Conservation (phyloP, 305 asterid species). For the Andrographis paniculata region DNA sequence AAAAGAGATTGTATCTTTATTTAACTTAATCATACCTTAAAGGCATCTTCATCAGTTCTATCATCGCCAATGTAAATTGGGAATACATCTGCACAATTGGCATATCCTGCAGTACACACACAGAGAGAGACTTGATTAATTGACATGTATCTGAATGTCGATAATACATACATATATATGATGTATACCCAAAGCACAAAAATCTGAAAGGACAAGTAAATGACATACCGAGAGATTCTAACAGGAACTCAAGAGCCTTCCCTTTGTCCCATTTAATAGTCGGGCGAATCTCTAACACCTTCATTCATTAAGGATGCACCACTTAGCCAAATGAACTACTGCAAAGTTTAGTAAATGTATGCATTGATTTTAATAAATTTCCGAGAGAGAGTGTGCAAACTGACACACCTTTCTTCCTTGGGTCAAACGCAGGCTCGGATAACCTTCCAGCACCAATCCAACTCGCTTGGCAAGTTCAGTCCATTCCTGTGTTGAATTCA, state of each 20-base stretch:
- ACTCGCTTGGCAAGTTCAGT: slow-evolving; percentile 70
- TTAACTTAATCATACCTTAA: slow-evolving; percentile 42
- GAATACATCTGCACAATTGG: slow-evolving; percentile 65
- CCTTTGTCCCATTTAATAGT: slow-evolving; percentile 98
- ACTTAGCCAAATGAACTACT: too few relatives aligned
- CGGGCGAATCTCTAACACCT: slow-evolving; percentile 92
- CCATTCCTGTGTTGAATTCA: slow-evolving; percentile 63
- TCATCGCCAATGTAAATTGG: slow-evolving; percentile 94
- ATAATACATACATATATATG: too few relatives aligned
- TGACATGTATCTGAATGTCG: too few relatives aligned
- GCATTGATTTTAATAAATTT: neutral
- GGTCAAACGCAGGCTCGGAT: slow-evolving; percentile 69
- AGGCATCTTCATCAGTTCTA: slow-evolving; percentile 89
- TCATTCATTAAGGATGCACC: slow-evolving; percentile 12
- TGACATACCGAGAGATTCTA: slow-evolving; percentile 80
- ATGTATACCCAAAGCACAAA: too few relatives aligned
- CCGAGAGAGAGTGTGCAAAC: neutral
- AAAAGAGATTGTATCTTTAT: neutral
- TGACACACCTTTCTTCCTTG: slow-evolving; percentile 72
- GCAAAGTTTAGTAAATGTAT: too few relatives aligned
- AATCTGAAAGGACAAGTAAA: too few relatives aligned
- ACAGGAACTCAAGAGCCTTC: slow-evolving; percentile 86
- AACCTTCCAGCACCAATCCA: slow-evolving; percentile 62
- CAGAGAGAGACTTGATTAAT: too few relatives aligned
- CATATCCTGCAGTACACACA: slow-evolving; percentile 42